Percentiles rank a stretch among this genome's conserved stretches.
Conservation (phyloP, 352 stramenopile genomes). For the Thraustotheca clavata region DNA sequence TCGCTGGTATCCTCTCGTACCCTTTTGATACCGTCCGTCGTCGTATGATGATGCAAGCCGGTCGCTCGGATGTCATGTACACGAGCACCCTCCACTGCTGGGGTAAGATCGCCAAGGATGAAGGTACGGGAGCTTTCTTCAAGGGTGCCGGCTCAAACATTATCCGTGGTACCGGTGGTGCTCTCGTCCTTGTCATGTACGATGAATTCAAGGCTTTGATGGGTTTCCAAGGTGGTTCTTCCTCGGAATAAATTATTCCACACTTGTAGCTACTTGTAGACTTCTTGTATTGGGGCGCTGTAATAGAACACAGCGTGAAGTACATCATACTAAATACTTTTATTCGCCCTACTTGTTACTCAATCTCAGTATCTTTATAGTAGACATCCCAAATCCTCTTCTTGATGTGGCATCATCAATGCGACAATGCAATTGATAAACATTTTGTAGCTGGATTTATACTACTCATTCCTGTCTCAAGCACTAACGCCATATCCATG, state of each 20-base stretch:
- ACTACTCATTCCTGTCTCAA: no score
- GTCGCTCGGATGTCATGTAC: constrained; percentile 97
- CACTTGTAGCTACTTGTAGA: background rate
- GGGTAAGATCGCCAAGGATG: constrained; percentile 94
- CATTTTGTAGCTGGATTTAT: no score
- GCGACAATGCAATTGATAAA: no score
- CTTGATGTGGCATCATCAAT: no score
- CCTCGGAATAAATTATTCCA: constrained; percentile 20
- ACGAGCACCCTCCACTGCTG: constrained; percentile 96
- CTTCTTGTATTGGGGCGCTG: background rate
- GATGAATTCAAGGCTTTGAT: constrained; percentile 93
- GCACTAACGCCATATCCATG: no score
- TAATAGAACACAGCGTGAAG: constrained; percentile 9
- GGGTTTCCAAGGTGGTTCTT: constrained; percentile 18
- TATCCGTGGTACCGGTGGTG: constrained; percentile 97
- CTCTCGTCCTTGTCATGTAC: constrained; percentile 98
- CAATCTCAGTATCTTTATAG: no score
- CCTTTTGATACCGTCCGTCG: constrained; percentile 94
- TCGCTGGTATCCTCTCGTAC: constrained; percentile 93
- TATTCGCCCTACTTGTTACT: no score
- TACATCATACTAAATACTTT: no score
- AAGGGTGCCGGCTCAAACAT: constrained; percentile 98
- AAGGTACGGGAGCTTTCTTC: constrained; percentile 95
- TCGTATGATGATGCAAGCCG: constrained; percentile 97
- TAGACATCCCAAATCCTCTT: no score